phyloP scores from a whole-genome alignment of 1,284 basidiomycete genomes.

The Cryptococcus amylolentus region DNA sequence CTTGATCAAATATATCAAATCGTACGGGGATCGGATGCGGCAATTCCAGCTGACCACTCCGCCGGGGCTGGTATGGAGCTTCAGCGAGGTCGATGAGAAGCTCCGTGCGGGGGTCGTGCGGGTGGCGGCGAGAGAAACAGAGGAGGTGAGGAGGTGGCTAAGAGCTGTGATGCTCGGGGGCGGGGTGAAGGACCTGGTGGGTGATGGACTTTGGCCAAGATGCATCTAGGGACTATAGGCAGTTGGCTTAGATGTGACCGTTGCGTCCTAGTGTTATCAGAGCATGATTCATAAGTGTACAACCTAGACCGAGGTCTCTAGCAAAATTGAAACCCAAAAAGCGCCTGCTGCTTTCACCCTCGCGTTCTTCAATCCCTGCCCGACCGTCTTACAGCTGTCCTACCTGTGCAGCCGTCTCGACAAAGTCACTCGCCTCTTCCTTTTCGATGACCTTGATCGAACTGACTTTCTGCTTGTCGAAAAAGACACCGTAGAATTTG shows the following conservation, averaged over 20 bases:
- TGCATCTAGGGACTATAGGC: conserved; percentile 16
- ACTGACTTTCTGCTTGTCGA: conserved; percentile 91
- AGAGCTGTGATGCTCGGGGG: conserved; percentile 30
- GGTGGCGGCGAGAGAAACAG: conserved; percentile 43
- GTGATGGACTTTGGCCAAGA: conserved; percentile 47
- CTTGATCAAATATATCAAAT: conserved; percentile 27
- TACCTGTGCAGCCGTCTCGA: conserved; percentile 36
- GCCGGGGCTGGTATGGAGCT: conserved; percentile 40
- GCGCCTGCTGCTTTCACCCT: not conserved
- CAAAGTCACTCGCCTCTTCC: conserved; percentile 46
- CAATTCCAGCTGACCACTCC: conserved; percentile 40
- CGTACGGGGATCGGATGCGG: conserved; percentile 18
- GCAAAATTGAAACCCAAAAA: too few species aligned
- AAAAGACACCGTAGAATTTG: conserved; percentile 98
- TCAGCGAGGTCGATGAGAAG: conserved; percentile 29
- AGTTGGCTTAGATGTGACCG: not conserved
- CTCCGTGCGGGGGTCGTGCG: conserved; percentile 38
- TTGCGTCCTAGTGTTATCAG: too few species aligned
- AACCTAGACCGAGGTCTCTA: too few species aligned
- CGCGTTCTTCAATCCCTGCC: not conserved
- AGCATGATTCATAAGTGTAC: too few species aligned
- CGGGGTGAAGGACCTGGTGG: conserved; percentile 39
- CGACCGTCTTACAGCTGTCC: conserved; percentile 15
- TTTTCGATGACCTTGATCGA: conserved; percentile 45
- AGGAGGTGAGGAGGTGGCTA: conserved; percentile 43